Percentiles rank a stretch among this genome's conserved stretches.
These are phyloP conservation scores for Dioscorea alata DNA, from an alignment of 106 monocot species.

Conservation along the genomic window DNA sequence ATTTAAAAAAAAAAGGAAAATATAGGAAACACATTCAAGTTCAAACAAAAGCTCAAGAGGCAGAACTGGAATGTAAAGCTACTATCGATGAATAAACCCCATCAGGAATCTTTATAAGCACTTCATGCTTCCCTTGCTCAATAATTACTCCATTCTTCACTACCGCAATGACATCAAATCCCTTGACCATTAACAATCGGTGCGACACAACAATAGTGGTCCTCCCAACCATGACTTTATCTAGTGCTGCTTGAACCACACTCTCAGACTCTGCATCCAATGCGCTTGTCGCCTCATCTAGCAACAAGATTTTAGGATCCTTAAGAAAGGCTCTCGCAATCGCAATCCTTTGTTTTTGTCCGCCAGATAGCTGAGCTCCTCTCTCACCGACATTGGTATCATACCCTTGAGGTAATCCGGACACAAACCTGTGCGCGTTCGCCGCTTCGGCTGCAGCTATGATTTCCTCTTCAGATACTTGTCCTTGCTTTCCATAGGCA, in stretches of 20 bases:
- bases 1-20: no score
- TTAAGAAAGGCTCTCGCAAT: conserved; percentile 72
- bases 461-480: conserved; percentile 54
- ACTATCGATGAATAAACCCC: conserved; percentile 65
- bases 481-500: conserved; percentile 47
- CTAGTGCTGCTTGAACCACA: conserved; percentile 64
- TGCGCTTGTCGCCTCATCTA: conserved; percentile 80
- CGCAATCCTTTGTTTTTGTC: conserved; percentile 80
- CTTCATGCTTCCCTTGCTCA: conserved; percentile 67
- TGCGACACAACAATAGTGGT: conserved; percentile 59
- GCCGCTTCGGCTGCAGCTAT: conserved; percentile 47
- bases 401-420: conserved; percentile 60
- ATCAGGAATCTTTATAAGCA: conserved; percentile 19
- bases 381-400: conserved; percentile 64
- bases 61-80: conserved; percentile 29
- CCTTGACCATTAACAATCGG: conserved; percentile 53
- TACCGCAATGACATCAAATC: conserved; percentile 50
- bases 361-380: conserved; percentile 66
- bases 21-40: no score
- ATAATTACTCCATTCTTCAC: conserved; percentile 55
- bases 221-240: conserved; percentile 45
- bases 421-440: conserved; percentile 64
- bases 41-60: background rate
- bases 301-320: conserved; percentile 54
- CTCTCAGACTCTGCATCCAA: conserved; percentile 76